Conservation (phyloP, 495 filamentous ascomycete species). For the Neurospora sp. region DNA sequence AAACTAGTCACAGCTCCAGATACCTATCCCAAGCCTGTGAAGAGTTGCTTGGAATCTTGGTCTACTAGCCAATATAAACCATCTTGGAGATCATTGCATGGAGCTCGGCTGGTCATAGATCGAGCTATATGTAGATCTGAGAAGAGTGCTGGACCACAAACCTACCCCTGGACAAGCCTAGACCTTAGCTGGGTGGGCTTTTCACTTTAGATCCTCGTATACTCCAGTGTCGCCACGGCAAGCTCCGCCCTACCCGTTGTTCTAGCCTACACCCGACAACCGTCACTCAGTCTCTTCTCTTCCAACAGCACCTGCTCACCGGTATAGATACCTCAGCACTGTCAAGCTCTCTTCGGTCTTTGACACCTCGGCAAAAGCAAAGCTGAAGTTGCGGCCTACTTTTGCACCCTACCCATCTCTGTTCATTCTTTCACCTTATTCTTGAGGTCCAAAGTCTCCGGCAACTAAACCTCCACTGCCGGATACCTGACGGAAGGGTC, state of each 20-base stretch:
- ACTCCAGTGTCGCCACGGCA: not conserved
- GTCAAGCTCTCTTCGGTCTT: not conserved
- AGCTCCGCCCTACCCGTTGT: not conserved
- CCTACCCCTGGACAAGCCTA: not conserved
- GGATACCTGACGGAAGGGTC: not conserved
- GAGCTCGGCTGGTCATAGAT: not conserved
- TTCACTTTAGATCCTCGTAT: not conserved
- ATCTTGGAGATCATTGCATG: not conserved
- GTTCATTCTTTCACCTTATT: not conserved
- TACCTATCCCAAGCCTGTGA: not conserved
- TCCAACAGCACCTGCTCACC: not conserved
- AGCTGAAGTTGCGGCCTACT: not conserved
- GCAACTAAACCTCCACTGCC: not conserved
- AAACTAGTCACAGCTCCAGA: not conserved
- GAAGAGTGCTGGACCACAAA: not conserved
- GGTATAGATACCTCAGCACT: not conserved
- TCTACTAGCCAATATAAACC: not conserved
- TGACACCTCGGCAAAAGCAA: not conserved
- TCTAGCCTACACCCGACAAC: not conserved
- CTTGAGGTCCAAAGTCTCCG: not conserved
- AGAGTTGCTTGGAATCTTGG: not conserved
- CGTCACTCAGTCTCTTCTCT: not conserved
- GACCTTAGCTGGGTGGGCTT: not conserved
- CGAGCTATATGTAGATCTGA: not conserved
- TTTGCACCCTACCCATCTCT: not conserved